Percentiles rank a stretch among this genome's conserved stretches.
Evolutionary conservation across 805 yeast species (phyloP).

Genomic region (Diddensiella transvaalensis): DNA sequence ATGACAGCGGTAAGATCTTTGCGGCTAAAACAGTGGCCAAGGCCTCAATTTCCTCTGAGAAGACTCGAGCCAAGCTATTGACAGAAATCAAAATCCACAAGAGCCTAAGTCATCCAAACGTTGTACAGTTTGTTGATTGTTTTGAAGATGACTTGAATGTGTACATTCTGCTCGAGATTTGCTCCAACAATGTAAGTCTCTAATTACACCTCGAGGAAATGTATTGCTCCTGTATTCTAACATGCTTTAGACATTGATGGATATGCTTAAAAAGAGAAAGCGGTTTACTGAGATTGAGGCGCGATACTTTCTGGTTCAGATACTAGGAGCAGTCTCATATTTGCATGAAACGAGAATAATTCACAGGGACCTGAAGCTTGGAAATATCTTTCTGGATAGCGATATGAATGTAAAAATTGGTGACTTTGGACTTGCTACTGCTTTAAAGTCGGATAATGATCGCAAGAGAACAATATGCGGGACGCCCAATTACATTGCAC

Average conservation of each 20-base stretch:
- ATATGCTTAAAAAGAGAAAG: conserved; percentile 78
- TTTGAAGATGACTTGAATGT: conserved; percentile 96
- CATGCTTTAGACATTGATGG: conserved; percentile 60
- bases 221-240: neutral
- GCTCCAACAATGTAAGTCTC: conserved; percentile 54
- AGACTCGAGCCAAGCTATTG: conserved; percentile 71
- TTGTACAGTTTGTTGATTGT: conserved; percentile 92
- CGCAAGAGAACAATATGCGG: conserved; percentile 95
- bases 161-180: conserved; percentile 87
- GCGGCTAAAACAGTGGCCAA: conserved; percentile 99
- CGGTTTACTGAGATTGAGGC: conserved; percentile 89
- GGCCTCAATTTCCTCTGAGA: conserved; percentile 84
- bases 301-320: conserved; percentile 82
- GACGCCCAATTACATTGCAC: conserved; percentile 98
- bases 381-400: conserved; percentile 91
- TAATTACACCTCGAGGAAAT: neutral
- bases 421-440: conserved; percentile 97
- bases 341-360: conserved; percentile 89
- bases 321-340: conserved; percentile 89
- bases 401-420: conserved; percentile 94
- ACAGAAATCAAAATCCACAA: conserved; percentile 96
- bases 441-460: conserved; percentile 65
- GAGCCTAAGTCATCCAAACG: conserved; percentile 79
- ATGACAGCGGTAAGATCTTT: conserved; percentile 72
- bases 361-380: conserved; percentile 93